These are phyloP conservation scores for Rhynchospora breviuscula DNA, from an alignment of 176 grass and related monocot genomes.

Conservation along the genomic window DNA sequence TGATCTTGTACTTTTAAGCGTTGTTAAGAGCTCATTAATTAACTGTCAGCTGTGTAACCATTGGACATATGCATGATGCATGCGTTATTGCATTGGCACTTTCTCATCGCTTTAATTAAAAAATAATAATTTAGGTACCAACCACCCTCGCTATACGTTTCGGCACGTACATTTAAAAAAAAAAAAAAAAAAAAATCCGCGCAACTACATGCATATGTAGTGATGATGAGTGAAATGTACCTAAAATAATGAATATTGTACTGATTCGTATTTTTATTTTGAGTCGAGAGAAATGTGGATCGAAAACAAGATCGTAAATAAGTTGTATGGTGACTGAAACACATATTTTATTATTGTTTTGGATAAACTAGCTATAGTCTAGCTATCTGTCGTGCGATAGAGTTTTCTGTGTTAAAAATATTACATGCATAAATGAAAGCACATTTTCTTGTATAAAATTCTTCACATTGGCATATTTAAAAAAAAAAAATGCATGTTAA, in stretches of 20 bases:
- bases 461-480: not conserved
- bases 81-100: not conserved
- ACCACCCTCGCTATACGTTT: not conserved
- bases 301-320: not conserved
- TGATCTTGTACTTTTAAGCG: not conserved
- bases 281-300: not conserved
- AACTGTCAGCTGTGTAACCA: not conserved
- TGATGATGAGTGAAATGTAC: not conserved
- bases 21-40: not conserved
- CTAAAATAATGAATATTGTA: not conserved
- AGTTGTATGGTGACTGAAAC: not conserved
- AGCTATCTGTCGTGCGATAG: not conserved
- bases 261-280: not conserved
- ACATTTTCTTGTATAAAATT: not conserved
- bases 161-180: not conserved
- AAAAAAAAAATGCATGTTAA: not conserved
- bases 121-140: not conserved
- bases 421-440: not conserved
- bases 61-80: too few relatives aligned
- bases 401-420: not conserved
- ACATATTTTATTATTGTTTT: not conserved
- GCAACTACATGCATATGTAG: not conserved
- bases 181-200: too few relatives aligned
- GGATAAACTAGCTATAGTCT: not conserved
- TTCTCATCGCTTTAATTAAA: not conserved